Evolutionary conservation across 257 asterid species (phyloP).

Genomic region (Verbena officinalis): DNA sequence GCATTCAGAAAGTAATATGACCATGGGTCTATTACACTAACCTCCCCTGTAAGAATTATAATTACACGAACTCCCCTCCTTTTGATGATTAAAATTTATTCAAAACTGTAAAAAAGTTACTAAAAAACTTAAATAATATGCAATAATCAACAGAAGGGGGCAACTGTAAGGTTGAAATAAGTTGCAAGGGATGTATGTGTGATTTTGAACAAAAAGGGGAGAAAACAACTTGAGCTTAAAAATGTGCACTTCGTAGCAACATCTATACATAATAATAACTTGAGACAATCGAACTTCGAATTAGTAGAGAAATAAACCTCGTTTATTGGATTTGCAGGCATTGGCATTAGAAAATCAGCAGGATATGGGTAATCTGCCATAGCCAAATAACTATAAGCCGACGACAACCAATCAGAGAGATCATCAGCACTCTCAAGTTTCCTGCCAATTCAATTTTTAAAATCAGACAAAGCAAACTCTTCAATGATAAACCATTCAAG

Average conservation of each 20-base stretch:
- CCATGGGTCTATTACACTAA: too few species aligned
- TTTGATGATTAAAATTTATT: too few species aligned
- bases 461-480: slow-evolving; percentile 20
- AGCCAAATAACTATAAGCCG: slow-evolving; percentile 90
- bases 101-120: too few species aligned
- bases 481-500: not conserved
- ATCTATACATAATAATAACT: not conserved
- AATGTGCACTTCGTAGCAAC: too few species aligned
- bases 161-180: too few species aligned
- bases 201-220: too few species aligned
- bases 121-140: not conserved
- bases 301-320: slow-evolving; percentile 53
- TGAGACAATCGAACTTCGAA: not conserved
- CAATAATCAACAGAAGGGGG: too few species aligned
- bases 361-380: slow-evolving; percentile 93
- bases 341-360: slow-evolving; percentile 84
- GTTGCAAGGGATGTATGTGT: too few species aligned
- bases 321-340: slow-evolving; percentile 89
- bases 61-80: too few species aligned
- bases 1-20: slow-evolving; percentile 20
- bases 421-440: slow-evolving; percentile 66
- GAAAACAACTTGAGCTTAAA: too few species aligned
- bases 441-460: slow-evolving; percentile 53
- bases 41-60: too few species aligned
- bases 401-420: slow-evolving; percentile 69